These are phyloP conservation scores for Microsporum canis DNA, from an alignment of 2,329 filamentous ascomycete species.

Conservation along the genomic window DNA sequence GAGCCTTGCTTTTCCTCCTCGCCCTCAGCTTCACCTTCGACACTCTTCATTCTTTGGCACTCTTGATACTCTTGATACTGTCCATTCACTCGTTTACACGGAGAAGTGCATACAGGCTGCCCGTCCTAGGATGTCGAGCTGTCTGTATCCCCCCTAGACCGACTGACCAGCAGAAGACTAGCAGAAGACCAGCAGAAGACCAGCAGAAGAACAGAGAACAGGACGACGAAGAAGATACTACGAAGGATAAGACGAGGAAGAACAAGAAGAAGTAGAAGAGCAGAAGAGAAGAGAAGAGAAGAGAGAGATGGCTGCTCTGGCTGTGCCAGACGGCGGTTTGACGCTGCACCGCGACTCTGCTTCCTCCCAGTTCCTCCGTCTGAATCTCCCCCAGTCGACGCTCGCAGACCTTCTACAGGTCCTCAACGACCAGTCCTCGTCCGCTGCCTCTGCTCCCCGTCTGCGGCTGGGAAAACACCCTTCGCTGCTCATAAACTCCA, in stretches of 20 bases:
- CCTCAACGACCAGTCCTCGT: slow-evolving; percentile 27
- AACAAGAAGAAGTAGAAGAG: not conserved
- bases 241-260: not conserved
- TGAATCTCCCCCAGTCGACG: slow-evolving; percentile 35
- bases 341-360: slow-evolving; percentile 28
- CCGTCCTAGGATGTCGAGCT: slow-evolving; percentile 17
- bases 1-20: slow-evolving; percentile 11
- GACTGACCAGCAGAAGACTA: slow-evolving; percentile 13
- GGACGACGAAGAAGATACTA: not conserved
- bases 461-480: slow-evolving; percentile 40
- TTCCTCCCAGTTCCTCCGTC: slow-evolving; percentile 35
- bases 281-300: not conserved
- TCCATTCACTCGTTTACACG: slow-evolving; percentile 3
- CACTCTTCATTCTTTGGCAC: slow-evolving; percentile 8
- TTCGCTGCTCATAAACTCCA: slow-evolving; percentile 47
- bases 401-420: slow-evolving; percentile 37
- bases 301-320: slow-evolving; percentile 25
- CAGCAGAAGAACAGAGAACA: not conserved
- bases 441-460: slow-evolving; percentile 23
- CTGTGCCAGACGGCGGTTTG: slow-evolving; percentile 31
- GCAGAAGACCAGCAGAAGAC: slow-evolving; percentile 11
- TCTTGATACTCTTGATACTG: slow-evolving; percentile 1
- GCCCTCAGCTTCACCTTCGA: slow-evolving; percentile 4
- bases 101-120: slow-evolving; percentile 10
- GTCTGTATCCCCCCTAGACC: slow-evolving; percentile 14